Evolutionary conservation across 345 rosid genomes (phyloP).

Genomic region (Linum usitatissimum): DNA sequence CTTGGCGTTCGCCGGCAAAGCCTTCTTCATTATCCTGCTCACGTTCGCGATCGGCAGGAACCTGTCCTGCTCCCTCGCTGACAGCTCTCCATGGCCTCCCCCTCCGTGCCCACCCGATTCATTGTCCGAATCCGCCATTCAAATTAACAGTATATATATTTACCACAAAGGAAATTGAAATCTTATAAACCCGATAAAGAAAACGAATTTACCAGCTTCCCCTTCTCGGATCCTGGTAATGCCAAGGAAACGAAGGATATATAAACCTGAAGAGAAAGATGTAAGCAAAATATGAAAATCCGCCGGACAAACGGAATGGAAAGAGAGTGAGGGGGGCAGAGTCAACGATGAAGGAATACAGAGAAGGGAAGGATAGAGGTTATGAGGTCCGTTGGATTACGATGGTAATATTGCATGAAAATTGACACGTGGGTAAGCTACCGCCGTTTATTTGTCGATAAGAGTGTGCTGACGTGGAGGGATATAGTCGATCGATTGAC

Average conservation of each 20-base stretch:
- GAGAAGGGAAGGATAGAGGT: neutral
- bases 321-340: neutral
- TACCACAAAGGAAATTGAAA: neutral
- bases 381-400: conserved; percentile 14
- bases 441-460: conserved; percentile 14
- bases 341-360: neutral
- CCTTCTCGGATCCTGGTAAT: no score
- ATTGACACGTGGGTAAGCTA: neutral
- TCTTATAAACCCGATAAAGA: neutral
- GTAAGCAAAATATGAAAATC: no score
- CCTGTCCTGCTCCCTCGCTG: conserved; percentile 53
- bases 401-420: conserved; percentile 5
- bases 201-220: neutral
- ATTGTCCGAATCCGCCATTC: conserved; percentile 62
- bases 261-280: no score
- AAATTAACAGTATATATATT: no score
- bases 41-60: conserved; percentile 68
- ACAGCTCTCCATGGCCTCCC: conserved; percentile 25
- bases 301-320: conserved; percentile 7
- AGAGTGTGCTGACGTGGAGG: conserved; percentile 5
- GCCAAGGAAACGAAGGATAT: neutral
- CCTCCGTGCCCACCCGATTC: conserved; percentile 45
- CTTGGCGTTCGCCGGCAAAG: conserved; percentile 62
- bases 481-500: neutral
- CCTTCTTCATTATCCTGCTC: conserved; percentile 73